Conservation (phyloP, 805 yeast species). For the Sugiyamaella mastotermitis region DNA sequence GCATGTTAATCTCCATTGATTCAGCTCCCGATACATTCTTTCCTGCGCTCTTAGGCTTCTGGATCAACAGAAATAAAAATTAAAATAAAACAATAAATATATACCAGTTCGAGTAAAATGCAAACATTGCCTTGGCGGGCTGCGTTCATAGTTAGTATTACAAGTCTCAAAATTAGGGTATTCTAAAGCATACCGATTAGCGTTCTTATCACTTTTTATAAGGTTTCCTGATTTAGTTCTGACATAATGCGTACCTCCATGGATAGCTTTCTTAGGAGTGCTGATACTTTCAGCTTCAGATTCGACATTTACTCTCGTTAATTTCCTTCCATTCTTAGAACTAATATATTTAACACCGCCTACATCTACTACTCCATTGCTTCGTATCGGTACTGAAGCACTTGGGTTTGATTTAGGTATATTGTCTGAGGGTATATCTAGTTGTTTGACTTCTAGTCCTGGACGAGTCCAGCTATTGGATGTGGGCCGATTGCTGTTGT, state of each 20-base stretch:
- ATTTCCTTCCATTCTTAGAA: constrained; percentile 20
- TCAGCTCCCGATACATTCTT: no score
- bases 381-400: neutral
- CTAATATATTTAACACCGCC: constrained; percentile 22
- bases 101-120: no score
- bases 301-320: constrained; percentile 14
- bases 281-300: neutral
- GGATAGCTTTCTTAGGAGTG: constrained; percentile 21
- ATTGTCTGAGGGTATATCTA: neutral
- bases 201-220: constrained; percentile 1
- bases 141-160: no score
- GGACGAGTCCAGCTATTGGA: neutral
- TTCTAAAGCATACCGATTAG: constrained; percentile 6
- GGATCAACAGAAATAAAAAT: no score
- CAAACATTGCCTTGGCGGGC: no score
- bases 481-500: neutral
- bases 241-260: constrained; percentile 23
- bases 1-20: no score
- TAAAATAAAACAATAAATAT: no score
- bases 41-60: no score
- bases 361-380: constrained; percentile 16
- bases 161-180: no score
- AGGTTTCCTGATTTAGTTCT: constrained; percentile 21
- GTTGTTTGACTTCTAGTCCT: neutral
- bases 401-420: neutral